These are phyloP conservation scores for Rosa multiflora DNA, from an alignment of 306 rosid species.

Conservation along the genomic window DNA sequence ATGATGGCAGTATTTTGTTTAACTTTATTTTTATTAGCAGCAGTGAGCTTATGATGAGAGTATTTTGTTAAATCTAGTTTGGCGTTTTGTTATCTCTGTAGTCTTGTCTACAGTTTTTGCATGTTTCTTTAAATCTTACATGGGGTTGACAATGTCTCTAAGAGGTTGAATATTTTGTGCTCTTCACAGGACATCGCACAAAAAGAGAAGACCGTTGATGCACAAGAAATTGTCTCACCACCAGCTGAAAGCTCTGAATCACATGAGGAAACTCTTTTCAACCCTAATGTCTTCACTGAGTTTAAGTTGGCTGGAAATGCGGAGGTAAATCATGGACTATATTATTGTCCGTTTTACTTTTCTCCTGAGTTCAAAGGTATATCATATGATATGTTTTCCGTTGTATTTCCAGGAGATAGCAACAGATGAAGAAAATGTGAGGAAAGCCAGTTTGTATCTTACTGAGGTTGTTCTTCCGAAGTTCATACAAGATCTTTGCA, in stretches of 20 bases:
- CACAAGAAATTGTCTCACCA: constrained; percentile 42
- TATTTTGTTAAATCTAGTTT: background rate
- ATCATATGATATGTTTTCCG: constrained; percentile 17
- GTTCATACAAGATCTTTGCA: constrained; percentile 94
- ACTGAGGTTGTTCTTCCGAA: constrained; percentile 84
- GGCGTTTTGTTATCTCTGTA: background rate
- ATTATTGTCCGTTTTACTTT: background rate
- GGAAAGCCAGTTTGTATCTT: constrained; percentile 75
- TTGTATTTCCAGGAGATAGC: constrained; percentile 68
- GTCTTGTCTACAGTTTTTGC: background rate
- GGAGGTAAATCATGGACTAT: constrained; percentile 44
- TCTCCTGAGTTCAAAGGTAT: constrained; percentile 9
- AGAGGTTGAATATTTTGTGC: background rate
- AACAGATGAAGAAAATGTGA: constrained; percentile 85
- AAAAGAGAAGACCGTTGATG: constrained; percentile 49
- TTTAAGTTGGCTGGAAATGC: constrained; percentile 81
- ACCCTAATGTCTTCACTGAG: constrained; percentile 93
- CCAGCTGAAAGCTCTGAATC: constrained; percentile 36
- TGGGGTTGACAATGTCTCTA: background rate
- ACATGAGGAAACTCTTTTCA: constrained; percentile 61
- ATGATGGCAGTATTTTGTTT: background rate
- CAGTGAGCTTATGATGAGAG: background rate
- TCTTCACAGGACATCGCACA: constrained; percentile 46
- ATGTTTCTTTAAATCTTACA: background rate
- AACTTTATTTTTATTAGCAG: background rate